A percentile compares a stretch with the other conserved stretches of the same genome.
phyloP scores from a whole-genome alignment of 331 rosid genomes.

The Telfairia occidentalis region DNA sequence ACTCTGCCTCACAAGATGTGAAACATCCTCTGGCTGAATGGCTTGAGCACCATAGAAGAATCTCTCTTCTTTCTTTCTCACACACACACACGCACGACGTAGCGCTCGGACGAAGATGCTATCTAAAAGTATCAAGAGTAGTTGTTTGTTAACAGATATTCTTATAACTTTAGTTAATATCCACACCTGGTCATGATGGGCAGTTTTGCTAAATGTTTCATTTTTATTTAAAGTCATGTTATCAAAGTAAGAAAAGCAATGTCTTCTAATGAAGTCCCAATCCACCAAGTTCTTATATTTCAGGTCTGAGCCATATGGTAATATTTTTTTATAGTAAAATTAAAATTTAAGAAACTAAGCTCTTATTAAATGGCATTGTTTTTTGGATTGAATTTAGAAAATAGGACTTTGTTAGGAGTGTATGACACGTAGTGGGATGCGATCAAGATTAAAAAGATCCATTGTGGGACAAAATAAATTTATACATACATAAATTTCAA shows the following conservation, averaged over 20 bases:
- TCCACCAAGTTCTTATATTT: background rate
- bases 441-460: background rate
- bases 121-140: background rate
- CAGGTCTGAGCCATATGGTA: background rate
- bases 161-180: background rate
- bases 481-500: background rate
- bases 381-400: background rate
- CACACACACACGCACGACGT: background rate
- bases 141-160: background rate
- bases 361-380: background rate
- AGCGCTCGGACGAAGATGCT: background rate
- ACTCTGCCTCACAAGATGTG: background rate
- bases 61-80: background rate
- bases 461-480: background rate
- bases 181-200: background rate
- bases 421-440: background rate
- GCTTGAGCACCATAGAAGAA: constrained; percentile 9
- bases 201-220: background rate
- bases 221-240: background rate
- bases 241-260: background rate
- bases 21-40: background rate
- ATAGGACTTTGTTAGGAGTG: background rate
- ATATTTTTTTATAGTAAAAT: background rate
- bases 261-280: background rate
- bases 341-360: background rate